Evolutionary conservation across 495 filamentous ascomycete genomes (phyloP).

Genomic region (Aspergillus avenaceus): DNA sequence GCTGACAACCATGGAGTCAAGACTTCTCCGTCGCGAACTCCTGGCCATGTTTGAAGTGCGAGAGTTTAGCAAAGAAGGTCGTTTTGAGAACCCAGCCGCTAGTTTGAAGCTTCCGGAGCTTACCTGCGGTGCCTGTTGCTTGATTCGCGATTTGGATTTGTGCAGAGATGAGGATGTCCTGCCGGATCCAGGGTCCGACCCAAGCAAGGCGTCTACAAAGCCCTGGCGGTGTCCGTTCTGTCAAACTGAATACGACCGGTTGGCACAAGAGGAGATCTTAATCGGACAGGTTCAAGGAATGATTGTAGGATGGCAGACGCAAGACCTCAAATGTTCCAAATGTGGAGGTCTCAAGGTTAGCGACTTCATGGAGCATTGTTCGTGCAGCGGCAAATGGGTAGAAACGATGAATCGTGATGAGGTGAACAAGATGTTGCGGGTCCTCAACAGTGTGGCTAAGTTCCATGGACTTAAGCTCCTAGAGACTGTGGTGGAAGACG

Average conservation of each 20-base stretch:
- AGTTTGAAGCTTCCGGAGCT: constrained; percentile 69
- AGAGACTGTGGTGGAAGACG: constrained; percentile 63
- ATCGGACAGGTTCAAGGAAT: constrained; percentile 71
- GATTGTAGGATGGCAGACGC: constrained; percentile 76
- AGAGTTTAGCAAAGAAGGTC: constrained; percentile 84
- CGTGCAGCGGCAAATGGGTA: constrained; percentile 81
- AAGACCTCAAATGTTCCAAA: constrained; percentile 80
- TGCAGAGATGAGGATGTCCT: constrained; percentile 88
- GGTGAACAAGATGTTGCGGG: constrained; percentile 58
- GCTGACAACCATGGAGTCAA: constrained; percentile 71
- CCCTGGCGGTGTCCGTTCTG: constrained; percentile 80
- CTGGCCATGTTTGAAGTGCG: constrained; percentile 87
- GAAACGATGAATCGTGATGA: constrained; percentile 67
- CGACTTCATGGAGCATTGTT: constrained; percentile 96
- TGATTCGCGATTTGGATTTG: constrained; percentile 84
- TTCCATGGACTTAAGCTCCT: constrained; percentile 81
- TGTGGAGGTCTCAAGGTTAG: constrained; percentile 60
- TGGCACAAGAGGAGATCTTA: constrained; percentile 79
- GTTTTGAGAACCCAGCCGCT: constrained; percentile 81
- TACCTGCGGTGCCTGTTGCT: constrained; percentile 81
- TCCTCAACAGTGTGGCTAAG: constrained; percentile 68
- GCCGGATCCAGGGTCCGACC: constrained; percentile 42
- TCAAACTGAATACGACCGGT: constrained; percentile 64
- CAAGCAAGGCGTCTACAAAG: constrained; percentile 35
- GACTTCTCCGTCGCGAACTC: constrained; percentile 81